Base-by-base conservation (phyloP, 1,139 yeast species). In the Hyphopichia khmerensis region DNA sequence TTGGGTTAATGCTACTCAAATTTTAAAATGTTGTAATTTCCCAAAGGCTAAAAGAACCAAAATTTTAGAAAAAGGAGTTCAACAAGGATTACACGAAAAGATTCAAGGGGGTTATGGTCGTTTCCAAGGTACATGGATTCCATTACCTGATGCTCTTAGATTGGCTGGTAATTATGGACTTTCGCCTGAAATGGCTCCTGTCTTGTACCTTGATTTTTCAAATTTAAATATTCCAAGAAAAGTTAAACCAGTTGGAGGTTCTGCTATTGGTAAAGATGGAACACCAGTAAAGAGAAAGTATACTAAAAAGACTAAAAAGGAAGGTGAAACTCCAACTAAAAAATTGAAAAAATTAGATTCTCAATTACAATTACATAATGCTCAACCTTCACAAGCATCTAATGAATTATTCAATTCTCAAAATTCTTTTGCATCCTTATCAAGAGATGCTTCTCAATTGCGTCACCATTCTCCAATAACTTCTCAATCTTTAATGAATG, bases 1-100 rank as follows among this genome's bases (percentile, higher is more conserved):
- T 45, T 90, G 97, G 96, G 95, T 91, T 42, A 93, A 93, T 67
- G 98, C 98, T n/a, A 93, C 99, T 19, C 98, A 93, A 65, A 90
- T 93, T 38, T 74, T 93, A 46, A 91, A 93, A 62, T 91, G 95
- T 39, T 96, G 98, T 41, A 87, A 89, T 57, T 90, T 91, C 60
- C 96, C 96, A 48, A 91, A 91, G 63, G 96, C 97, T 2, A 89
- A 87, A 60, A 72, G 98, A 56, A 91, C 97, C 11, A 82, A 95
- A 58, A 90, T 90, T 48, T 75, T 91, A 53, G 98, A 93, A 58
- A 84, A 87, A 56, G 97, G 95, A 48, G 95, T 91, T 17, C 95
- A 89, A 53, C 82, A 80, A 41, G 95, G 95, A 2, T 67, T 73
- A 13, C 96, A 89, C 62, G 97, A 91, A 57, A 91, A 91, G 62